Evolutionary conservation across 2,329 filamentous ascomycete species (phyloP).

Genomic region (Talaromyces atroroseus): DNA sequence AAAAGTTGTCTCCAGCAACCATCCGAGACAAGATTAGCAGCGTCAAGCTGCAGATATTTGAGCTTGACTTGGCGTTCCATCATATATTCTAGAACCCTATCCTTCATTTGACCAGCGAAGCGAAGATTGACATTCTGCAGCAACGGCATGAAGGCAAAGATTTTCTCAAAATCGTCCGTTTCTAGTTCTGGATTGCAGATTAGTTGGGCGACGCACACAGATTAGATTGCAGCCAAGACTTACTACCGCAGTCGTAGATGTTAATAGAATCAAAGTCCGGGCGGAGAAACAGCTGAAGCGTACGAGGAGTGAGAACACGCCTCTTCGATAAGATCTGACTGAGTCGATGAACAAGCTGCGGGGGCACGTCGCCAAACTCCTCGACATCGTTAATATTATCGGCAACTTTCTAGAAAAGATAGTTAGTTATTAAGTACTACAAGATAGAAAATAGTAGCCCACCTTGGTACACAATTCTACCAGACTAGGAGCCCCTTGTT

Average conservation of each 20-base stretch:
- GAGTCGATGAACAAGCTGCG: conserved; percentile 51
- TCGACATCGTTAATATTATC: conserved; percentile 60
- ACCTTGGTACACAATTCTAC: conserved; percentile 56
- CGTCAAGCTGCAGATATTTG: conserved; percentile 71
- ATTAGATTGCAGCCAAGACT: conserved; percentile 19
- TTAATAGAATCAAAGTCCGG: conserved; percentile 52
- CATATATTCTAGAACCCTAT: conserved; percentile 75
- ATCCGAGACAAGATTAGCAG: conserved; percentile 76
- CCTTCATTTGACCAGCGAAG: conserved; percentile 88
- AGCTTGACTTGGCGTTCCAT: conserved; percentile 64
- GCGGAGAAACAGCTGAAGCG: conserved; percentile 43
- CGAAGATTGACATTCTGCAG: conserved; percentile 68
- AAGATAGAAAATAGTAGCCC: conserved; percentile 9
- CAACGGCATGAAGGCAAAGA: conserved; percentile 68
- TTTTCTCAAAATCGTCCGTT: conserved; percentile 69
- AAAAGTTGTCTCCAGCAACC: conserved; percentile 69
- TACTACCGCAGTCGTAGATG: conserved; percentile 57
- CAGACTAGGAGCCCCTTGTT: conserved; percentile 39
- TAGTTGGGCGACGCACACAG: background rate
- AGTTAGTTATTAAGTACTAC: conserved; percentile 17
- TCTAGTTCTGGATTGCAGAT: conserved; percentile 52
- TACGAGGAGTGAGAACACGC: conserved; percentile 49
- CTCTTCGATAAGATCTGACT: conserved; percentile 61
- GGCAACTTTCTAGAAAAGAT: conserved; percentile 47
- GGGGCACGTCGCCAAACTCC: conserved; percentile 59